These are phyloP conservation scores for Solanum tacnaense DNA, from an alignment of 257 asterid species.

Conservation along the genomic window DNA sequence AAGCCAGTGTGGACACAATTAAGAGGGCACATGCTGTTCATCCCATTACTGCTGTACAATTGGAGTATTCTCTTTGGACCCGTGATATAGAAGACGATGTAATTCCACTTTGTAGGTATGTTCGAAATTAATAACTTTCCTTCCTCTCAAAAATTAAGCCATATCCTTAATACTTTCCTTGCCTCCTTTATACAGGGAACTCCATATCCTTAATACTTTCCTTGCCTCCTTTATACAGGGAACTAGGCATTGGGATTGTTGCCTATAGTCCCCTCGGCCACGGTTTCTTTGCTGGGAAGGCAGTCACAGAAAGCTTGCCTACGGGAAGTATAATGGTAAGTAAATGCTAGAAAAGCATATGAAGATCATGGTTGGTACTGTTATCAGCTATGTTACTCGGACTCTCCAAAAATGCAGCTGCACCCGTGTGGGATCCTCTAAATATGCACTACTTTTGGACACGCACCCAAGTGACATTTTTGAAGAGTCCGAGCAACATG, in stretches of 20 bases:
- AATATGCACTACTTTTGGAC: not conserved
- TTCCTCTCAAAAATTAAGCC: not conserved
- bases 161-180: not conserved
- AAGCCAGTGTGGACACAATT: constrained; percentile 40
- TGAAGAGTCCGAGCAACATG: not conserved
- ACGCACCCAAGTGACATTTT: not conserved
- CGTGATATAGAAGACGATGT: constrained; percentile 43
- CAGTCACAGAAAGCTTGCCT: constrained; percentile 24
- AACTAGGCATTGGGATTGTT: constrained; percentile 47
- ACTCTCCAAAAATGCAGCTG: not conserved
- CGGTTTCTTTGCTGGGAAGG: constrained; percentile 51
- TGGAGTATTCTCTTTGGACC: constrained; percentile 54
- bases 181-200: constrained; percentile 18
- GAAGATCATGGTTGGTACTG: not conserved
- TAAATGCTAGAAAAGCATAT: not conserved
- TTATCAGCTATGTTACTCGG: not conserved
- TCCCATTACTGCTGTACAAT: constrained; percentile 42
- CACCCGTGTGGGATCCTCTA: not conserved
- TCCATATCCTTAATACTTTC: not conserved
- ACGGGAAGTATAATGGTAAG: constrained; percentile 30
- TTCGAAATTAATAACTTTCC: not conserved
- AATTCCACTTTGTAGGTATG: constrained; percentile 46
- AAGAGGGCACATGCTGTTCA: constrained; percentile 52
- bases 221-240: constrained; percentile 8
- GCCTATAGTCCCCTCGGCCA: constrained; percentile 52